These are phyloP conservation scores for Lactifluus pinguis DNA, from an alignment of 768 basidiomycete species.

Conservation along the genomic window DNA sequence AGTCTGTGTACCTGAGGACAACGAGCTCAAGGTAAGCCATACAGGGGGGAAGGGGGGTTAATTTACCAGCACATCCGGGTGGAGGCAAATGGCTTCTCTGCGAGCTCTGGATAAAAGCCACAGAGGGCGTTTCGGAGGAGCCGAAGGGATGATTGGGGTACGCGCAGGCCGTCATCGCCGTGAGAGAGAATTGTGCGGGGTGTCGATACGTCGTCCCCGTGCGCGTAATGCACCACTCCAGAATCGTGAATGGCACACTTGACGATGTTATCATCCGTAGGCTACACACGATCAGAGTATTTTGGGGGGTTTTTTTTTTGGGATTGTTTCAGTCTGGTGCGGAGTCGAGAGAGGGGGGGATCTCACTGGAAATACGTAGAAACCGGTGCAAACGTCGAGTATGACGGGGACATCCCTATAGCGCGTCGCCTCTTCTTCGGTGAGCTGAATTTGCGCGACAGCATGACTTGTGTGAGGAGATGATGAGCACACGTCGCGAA, in stretches of 20 bases:
- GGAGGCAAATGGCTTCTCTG: slow-evolving; percentile 53
- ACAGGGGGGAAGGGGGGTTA: neutral
- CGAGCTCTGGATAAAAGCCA: slow-evolving; percentile 68
- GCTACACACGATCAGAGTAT: slow-evolving; percentile 32
- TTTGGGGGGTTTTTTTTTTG: neutral
- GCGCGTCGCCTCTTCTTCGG: slow-evolving; percentile 48
- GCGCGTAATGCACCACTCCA: slow-evolving; percentile 49
- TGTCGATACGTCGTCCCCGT: slow-evolving; percentile 43
- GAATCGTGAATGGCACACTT: slow-evolving; percentile 73
- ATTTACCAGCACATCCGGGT: slow-evolving; percentile 86
- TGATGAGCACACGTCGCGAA: neutral
- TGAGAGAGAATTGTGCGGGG: slow-evolving; percentile 69
- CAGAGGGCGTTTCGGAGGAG: slow-evolving; percentile 44
- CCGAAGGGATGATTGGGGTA: slow-evolving; percentile 50
- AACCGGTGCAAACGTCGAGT: slow-evolving; percentile 62
- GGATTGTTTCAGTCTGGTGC: neutral
- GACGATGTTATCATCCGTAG: slow-evolving; percentile 56
- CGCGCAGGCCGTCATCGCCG: slow-evolving; percentile 43
- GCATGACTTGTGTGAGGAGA: slow-evolving; percentile 47
- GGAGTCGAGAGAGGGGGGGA: neutral
- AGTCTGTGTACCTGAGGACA: slow-evolving; percentile 73
- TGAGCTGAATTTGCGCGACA: slow-evolving; percentile 71
- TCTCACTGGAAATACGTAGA: slow-evolving; percentile 77
- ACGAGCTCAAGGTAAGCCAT: neutral
- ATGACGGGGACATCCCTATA: slow-evolving; percentile 63